These are phyloP conservation scores for Cryoendolithus antarcticus DNA, from an alignment of 2,329 filamentous ascomycete species.

Conservation along the genomic window DNA sequence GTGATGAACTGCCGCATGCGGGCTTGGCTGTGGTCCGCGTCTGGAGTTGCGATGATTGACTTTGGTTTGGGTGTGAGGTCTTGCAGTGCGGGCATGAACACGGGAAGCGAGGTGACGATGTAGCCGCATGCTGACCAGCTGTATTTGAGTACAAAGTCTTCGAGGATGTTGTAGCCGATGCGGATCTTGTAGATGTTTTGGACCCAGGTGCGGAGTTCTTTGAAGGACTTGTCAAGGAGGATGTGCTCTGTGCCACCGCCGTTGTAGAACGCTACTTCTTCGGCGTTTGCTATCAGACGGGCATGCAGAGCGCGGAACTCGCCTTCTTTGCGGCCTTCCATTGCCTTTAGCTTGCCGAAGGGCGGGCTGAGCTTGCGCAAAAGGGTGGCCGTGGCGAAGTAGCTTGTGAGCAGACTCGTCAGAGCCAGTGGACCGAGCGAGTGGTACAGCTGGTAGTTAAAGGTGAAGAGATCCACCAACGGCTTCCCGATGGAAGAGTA, in stretches of 20 bases:
- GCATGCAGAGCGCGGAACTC: constrained; percentile 89
- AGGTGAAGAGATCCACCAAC: constrained; percentile 86
- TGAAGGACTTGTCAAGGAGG: constrained; percentile 84
- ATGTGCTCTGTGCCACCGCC: constrained; percentile 91
- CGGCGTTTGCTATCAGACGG: constrained; percentile 86
- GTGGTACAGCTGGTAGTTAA: constrained; percentile 93
- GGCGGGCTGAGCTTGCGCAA: constrained; percentile 81
- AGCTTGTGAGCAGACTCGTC: constrained; percentile 77
- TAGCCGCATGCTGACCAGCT: constrained; percentile 98
- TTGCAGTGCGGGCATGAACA: constrained; percentile 94
- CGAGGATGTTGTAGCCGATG: constrained; percentile 95
- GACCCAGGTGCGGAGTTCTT: constrained; percentile 91
- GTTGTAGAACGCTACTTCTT: constrained; percentile 95
- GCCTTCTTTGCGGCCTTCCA: constrained; percentile 88
- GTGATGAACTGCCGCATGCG: constrained; percentile 99
- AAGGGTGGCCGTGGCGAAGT: constrained; percentile 85
- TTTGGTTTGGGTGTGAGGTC: constrained; percentile 47
- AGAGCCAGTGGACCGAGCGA: constrained; percentile 82
- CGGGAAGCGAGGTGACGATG: constrained; percentile 77
- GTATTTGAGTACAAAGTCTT: constrained; percentile 96
- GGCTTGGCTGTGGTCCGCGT: constrained; percentile 32
- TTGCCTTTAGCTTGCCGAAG: constrained; percentile 91
- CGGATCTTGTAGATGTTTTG: constrained; percentile 96
- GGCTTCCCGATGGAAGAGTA: constrained; percentile 98
- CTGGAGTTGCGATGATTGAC: background rate